Evolutionary conservation across 2,329 filamentous ascomycete species (phyloP), one percentile per base, ranked within the genome.

Genomic region (Fusarium citri): DNA sequence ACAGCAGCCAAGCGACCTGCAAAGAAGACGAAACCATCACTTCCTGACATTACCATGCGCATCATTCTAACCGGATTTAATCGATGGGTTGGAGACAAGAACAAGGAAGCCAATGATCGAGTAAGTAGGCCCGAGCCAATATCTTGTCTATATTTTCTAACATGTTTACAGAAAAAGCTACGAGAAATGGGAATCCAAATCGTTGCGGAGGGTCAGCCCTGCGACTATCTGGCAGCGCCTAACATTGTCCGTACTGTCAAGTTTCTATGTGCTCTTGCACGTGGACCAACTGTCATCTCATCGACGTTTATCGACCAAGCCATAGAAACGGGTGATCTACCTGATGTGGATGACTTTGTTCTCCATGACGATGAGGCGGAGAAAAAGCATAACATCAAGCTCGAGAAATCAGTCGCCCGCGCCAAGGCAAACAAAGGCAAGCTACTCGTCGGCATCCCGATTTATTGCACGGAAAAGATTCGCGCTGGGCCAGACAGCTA

Each of bases 181-280:
- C 92, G 94, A 64, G 89, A 92, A 47, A 83, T 98, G 37, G 96
- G 96, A 10, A 92, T 99, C 59, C 86, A 90, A 71, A 88, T 97
- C 23, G 91, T 93, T 7, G 86, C 91, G 72, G 92, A 97, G 76
- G 89, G 89, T 26, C 87, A 88, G 49, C 86, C 88, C 46, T 96
- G 93, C 77, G 93, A 95, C 74, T 93, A 97, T 77, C 87, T 99
- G 14, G 94, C 94, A 34, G 95, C 95, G 6, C 96, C 95, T 1
- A 88, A 89, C 43, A 89, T 98, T 66, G 88, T 98, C 34, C 91
- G 96, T 40, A 99, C 96, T 0, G 90, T 93, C 78, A 99, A 99
- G 77, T 99, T 99, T 77, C 90, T 98, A 51, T 92, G 91, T 66
- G 94, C 94, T 15, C 83, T 99, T 28, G 94, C 96, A 20, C 90